Evolutionary conservation across 495 filamentous ascomycete species (phyloP), one percentile per base, ranked within the genome.

Genomic region (Elasticomyces elasticus): DNA sequence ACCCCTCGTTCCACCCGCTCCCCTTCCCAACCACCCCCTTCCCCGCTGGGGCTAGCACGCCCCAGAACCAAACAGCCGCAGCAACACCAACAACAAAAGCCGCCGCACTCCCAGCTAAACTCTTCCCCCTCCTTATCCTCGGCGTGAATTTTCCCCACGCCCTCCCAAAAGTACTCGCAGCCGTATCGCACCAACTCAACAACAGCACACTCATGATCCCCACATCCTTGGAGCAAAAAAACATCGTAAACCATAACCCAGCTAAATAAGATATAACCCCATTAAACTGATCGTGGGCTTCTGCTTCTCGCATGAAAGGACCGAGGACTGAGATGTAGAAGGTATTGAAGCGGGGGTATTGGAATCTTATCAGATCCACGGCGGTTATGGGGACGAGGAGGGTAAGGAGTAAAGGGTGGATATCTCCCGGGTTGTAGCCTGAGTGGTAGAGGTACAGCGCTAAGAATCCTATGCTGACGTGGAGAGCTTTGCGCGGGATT

Each of bases 121-220:
- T 91, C 79, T 99, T 99, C 5, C 90, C 90, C 26, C 76, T 73
- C 47, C 92, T 80, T 41, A 99, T 78, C 35, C 81, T 77, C 33
- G 85, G 86, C 17, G 92, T 99, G 62, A 94, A 87, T 47, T 85
- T 80, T 31, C 92, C 88, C 66, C 85, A 97, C 4, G 89, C 69
- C 40, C 92, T 78, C 35, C 92, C 92, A 52, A 97, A 85, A 0
- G 92, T 99, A 61, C 84, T 89, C 2, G 92, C 92, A 35, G 92
- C 94, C 5, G 94, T 96, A 64, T 99, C 92, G 66, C 92, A 99
- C 92, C 92, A 99, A 61, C 85, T 90, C 7, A 99, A 78, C 46
- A 99, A 76, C 54, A 97, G 73, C 13, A 95, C 82, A 22, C 83
- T 79, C 74, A 99, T 83, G 9, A 94, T 81, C 1, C 83, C 88